A percentile compares a stretch with the other conserved stretches of the same genome.
phyloP scores from a whole-genome alignment of 345 rosid genomes.

The Excoecaria cochinchinensis region DNA sequence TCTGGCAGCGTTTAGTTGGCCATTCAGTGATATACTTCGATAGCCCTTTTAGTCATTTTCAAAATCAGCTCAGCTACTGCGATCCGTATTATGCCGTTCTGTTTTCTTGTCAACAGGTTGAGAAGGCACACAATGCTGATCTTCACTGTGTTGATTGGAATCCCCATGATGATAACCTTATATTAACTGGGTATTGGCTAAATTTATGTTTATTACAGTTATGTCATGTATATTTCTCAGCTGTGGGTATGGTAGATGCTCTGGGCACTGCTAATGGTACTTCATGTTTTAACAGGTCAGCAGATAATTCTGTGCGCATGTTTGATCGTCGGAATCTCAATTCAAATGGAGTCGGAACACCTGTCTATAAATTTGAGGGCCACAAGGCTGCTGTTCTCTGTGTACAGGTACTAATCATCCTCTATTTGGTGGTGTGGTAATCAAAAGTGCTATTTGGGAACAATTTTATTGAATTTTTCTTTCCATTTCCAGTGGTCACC shows the following conservation, averaged over 20 bases:
- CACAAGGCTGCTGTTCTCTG: slow-evolving; percentile 89
- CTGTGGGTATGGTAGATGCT: background rate
- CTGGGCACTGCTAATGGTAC: background rate
- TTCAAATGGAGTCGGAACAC: slow-evolving; percentile 74
- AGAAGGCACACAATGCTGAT: slow-evolving; percentile 92
- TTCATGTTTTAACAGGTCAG: slow-evolving; percentile 56
- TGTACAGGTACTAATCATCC: slow-evolving; percentile 61
- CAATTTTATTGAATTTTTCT: slow-evolving; percentile 10
- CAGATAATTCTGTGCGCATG: slow-evolving; percentile 88
- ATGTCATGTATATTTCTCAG: background rate
- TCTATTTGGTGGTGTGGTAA: background rate
- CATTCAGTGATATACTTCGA: background rate
- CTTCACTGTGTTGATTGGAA: slow-evolving; percentile 99
- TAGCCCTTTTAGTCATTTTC: background rate
- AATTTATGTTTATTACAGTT: slow-evolving; percentile 1
- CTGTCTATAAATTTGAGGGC: slow-evolving; percentile 79
- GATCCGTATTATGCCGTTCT: too few relatives aligned
- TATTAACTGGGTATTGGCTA: slow-evolving; percentile 76
- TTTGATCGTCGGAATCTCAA: slow-evolving; percentile 86
- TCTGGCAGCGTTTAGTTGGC: background rate
- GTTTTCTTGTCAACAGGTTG: slow-evolving; percentile 52
- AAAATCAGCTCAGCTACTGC: background rate
- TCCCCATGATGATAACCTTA: slow-evolving; percentile 81
- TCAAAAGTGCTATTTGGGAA: background rate
- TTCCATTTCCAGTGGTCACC: slow-evolving; percentile 75